phyloP scores from a whole-genome alignment of 2,329 filamentous ascomycete species.

The Sclerotiophoma versabilis region DNA sequence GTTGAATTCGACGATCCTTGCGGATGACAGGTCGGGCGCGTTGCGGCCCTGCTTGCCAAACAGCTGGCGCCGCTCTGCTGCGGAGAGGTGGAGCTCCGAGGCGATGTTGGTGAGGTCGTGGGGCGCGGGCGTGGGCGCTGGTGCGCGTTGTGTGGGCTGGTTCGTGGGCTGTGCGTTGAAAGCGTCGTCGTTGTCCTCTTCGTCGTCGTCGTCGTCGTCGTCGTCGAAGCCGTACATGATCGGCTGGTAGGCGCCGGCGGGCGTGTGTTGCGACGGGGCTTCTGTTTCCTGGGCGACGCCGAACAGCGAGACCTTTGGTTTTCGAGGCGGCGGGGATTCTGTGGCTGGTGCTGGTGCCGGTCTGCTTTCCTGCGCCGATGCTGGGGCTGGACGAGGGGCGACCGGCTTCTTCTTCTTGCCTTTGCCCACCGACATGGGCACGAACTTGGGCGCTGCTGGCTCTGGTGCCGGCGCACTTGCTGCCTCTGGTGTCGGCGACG shows the following conservation, averaged over 20 bases:
- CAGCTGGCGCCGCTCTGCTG: conserved; percentile 78
- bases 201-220: conserved; percentile 27
- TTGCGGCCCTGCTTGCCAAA: conserved; percentile 72
- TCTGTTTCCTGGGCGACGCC: conserved; percentile 61
- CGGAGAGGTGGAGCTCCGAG: conserved; percentile 78
- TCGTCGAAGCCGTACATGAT: conserved; percentile 42
- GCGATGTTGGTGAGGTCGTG: conserved; percentile 75
- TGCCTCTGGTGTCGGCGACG: conserved; percentile 46
- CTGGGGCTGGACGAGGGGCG: conserved; percentile 15
- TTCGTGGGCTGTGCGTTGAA: conserved; percentile 7
- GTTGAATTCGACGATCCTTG: conserved; percentile 85
- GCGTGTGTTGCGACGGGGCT: conserved; percentile 23
- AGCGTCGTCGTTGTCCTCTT: conserved; percentile 16
- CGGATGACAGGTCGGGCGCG: conserved; percentile 57
- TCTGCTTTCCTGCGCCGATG: conserved; percentile 2
- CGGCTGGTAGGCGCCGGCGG: conserved; percentile 47
- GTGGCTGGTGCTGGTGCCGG: conserved; percentile 11
- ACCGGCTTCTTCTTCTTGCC: conserved; percentile 61
- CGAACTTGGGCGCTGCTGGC: conserved; percentile 82
- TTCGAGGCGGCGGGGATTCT: conserved; percentile 44
- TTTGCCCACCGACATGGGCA: conserved; percentile 82
- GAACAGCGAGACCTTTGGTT: conserved; percentile 74
- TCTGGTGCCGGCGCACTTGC: conserved; percentile 66
- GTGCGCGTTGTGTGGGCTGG: conserved; percentile 13
- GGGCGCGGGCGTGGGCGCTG: conserved; percentile 27